Evolutionary conservation across 208 protist species (phyloP).

Genomic region (Herpetomonas tarakana): DNA sequence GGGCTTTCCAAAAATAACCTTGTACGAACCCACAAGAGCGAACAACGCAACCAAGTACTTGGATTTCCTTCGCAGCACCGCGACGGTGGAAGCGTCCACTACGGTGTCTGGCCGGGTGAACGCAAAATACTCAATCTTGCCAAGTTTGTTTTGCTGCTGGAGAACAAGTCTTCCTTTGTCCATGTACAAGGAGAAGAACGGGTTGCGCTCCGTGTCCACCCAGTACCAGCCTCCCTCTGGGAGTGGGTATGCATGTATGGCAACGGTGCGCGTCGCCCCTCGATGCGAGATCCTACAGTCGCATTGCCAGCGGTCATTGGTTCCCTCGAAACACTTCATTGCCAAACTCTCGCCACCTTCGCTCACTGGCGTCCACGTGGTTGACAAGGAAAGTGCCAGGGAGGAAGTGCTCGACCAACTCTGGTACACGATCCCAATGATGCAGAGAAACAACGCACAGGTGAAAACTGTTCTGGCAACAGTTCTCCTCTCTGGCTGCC

Average conservation of each 20-base stretch:
- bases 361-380: slow-evolving; percentile 17
- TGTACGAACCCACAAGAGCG: slow-evolving; percentile 44
- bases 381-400: slow-evolving; percentile 20
- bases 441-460: background rate
- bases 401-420: slow-evolving; percentile 37
- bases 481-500: no score
- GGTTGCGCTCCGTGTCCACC: background rate
- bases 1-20: slow-evolving; percentile 24
- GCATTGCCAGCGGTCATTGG: slow-evolving; percentile 1
- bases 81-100: background rate
- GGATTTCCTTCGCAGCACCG: slow-evolving; percentile 24
- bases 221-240: slow-evolving; percentile 2
- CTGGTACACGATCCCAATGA: background rate
- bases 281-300: background rate
- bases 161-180: background rate
- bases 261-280: background rate
- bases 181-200: slow-evolving; percentile 1
- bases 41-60: slow-evolving; percentile 49
- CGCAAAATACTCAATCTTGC: background rate
- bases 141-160: background rate
- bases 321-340: background rate
- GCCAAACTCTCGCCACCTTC: slow-evolving; percentile 6
- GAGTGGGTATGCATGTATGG: background rate
- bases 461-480: no score
- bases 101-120: background rate